phyloP scores from a whole-genome alignment of 1,139 yeast genomes.

The Kodamaea derodonti region DNA sequence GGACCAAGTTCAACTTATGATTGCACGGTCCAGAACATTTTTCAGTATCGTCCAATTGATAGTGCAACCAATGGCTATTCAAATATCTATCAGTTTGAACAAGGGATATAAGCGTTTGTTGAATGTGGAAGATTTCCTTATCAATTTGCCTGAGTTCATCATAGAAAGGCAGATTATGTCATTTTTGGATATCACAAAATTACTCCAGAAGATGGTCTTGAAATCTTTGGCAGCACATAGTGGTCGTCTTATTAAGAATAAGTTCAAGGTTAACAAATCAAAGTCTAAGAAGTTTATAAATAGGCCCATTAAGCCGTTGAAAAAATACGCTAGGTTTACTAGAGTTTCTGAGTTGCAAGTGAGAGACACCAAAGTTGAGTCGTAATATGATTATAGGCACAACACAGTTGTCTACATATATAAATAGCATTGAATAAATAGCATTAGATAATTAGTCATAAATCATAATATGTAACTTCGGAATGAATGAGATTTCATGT shows the following conservation, averaged over 20 bases:
- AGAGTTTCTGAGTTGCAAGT: constrained; percentile 6
- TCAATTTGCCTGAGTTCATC: constrained; percentile 50
- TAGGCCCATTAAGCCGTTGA: constrained; percentile 23
- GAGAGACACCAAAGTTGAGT: background rate
- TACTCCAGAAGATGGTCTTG: constrained; percentile 48
- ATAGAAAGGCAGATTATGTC: constrained; percentile 51
- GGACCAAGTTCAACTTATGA: constrained; percentile 52
- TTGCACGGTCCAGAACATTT: constrained; percentile 54
- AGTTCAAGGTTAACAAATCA: constrained; percentile 31
- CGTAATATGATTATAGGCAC: no score
- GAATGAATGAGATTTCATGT: no score
- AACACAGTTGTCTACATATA: no score
- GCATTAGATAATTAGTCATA: no score
- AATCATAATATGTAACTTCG: no score
- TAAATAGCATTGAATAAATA: no score
- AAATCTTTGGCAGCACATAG: constrained; percentile 54
- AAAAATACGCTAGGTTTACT: constrained; percentile 26
- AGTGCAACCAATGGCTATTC: constrained; percentile 44
- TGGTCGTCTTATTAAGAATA: constrained; percentile 56
- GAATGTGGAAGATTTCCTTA: constrained; percentile 57
- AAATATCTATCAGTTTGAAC: constrained; percentile 56
- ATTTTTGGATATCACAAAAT: constrained; percentile 48
- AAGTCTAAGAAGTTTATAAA: constrained; percentile 12
- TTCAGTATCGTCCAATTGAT: constrained; percentile 50
- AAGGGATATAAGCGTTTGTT: constrained; percentile 52